Evolutionary conservation across 2,329 filamentous ascomycete genomes (phyloP).

Genomic region (Nakataea oryzae): DNA sequence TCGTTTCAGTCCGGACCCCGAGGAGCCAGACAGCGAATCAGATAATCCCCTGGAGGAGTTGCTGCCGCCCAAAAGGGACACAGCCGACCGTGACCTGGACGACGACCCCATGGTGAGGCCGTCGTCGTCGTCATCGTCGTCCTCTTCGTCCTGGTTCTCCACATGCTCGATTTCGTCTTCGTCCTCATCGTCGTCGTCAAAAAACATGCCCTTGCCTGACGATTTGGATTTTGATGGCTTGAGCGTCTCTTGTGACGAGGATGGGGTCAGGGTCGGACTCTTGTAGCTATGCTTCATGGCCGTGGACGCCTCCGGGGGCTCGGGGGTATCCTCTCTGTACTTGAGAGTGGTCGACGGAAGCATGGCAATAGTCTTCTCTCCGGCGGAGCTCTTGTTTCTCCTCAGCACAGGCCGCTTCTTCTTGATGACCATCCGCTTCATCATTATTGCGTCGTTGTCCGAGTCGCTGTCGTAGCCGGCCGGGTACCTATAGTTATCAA

Average conservation of each 20-base stretch:
- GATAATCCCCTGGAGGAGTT: not conserved
- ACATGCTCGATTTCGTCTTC: conserved; percentile 40
- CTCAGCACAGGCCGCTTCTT: conserved; percentile 41
- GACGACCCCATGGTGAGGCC: conserved; percentile 5
- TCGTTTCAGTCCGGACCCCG: conserved; percentile 25
- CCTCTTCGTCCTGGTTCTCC: conserved; percentile 4
- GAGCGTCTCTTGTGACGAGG: conserved; percentile 74
- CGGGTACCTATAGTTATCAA: conserved; percentile 33
- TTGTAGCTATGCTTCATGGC: conserved; percentile 52
- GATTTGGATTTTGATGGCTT: conserved; percentile 50
- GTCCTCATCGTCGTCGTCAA: conserved; percentile 50
- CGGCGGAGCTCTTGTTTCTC: conserved; percentile 29
- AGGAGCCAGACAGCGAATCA: not conserved
- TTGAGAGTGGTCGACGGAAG: conserved; percentile 82
- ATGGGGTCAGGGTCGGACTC: conserved; percentile 52
- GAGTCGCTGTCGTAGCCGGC: conserved; percentile 49
- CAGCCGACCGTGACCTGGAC: not conserved
- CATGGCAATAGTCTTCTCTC: conserved; percentile 81
- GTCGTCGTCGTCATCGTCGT: conserved; percentile 10
- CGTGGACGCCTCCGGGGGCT: conserved; percentile 39
- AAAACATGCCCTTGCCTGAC: conserved; percentile 38
- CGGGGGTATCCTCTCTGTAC: conserved; percentile 67
- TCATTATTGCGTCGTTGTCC: conserved; percentile 72
- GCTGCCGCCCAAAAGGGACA: not conserved
- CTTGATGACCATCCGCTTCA: conserved; percentile 55